Evolutionary conservation across 164 flowering plant genomes (phyloP), one percentile per base, ranked within the genome.

Genomic region (Umbilicus rupestris): DNA sequence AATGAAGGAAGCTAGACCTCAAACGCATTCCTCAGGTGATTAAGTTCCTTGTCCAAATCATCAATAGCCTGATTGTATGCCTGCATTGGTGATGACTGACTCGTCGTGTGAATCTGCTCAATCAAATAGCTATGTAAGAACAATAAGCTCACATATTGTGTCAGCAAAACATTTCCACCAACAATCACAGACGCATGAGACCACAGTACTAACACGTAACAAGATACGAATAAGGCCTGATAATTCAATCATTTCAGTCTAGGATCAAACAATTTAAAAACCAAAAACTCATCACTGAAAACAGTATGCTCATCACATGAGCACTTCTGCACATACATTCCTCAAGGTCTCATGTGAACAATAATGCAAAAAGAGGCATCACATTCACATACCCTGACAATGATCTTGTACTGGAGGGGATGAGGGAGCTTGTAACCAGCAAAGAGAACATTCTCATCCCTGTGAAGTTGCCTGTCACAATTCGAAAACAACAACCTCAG

Each of bases 401-500:
- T 72, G 69, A 94, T 91, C 71, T 88, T 88, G 92, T 94, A 94
- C 84, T 94, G 90, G 22, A 94, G 92, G 45, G 97, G 99, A 67
- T 94, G 99, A 24, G 99, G 97, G 64, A 94, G 90, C 86, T 94
- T 89, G 88, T 91, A 94, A 1, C 99, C 99, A 31, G 97, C 93
- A 67, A 94, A 94, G 2, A 91, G 77, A 2, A 94, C 96, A 74
- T 89, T 85, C 26, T 81, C 85, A 67, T 94, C 99, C 63, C 94
- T 82, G 77, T 94, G 99, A 71, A 94, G 71, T 66, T 94, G 96
- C 99, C 96, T 94, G 79, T 29, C 50, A 28, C 66, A 33, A 7
- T 41, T 41, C 44, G 52, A 24, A 65, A 35, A 35, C 15, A 55
- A 55, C 1, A 55, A 55, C 2, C 10, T 8, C 15, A n/a, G 15